Evolutionary conservation across 163 green algal genomes (phyloP), one percentile per base, ranked within the genome.

Genomic region (Prototheca wickerhamii): DNA sequence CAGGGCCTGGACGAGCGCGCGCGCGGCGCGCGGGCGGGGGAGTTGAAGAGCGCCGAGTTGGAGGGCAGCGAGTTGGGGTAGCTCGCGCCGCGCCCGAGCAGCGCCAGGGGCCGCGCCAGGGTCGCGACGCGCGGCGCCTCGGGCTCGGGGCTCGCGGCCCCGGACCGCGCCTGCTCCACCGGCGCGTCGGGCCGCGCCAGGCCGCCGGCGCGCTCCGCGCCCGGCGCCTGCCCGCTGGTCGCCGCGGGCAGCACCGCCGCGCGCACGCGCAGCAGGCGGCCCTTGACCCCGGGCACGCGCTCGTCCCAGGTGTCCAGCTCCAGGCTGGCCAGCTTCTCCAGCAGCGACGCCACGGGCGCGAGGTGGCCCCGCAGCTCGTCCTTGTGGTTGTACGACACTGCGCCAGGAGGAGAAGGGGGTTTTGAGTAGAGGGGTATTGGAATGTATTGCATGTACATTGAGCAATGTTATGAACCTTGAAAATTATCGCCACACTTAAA

Each of bases 1-100:
- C 64, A 77, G 60, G 40, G 72, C 35, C 44, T 57, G 59, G n/a
- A 72, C 35, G 3, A 73, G 33, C 23, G 49, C 53, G 4, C 44
- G 8, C 43, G 73, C 73, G 31, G 60, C 61, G 10, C 29, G 7
- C 1, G 65, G 5, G 59, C 49, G 0, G 35, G 20, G 4, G 61
- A 60, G 20, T 57, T 33, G 44, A 72, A 72, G 50, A 79, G 58
- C 26, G 72, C 65, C 6, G 49, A 23, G 1, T 68, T 64, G 3
- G 61, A 42, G 29, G 72, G 62, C 20, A 75, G 57, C 4, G 72
- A 75, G 61, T 29, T 51, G 35, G 72, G 72, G 43, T 75, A 79
- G 29, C 67, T 54, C 21, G 67, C 72, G 53, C 29, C 53, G 37
- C 37, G 37, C 37, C 10, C 10, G 10, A 15, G 10, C 37, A 44